Base-by-base conservation (phyloP, 345 rosid species). In the Gossypium thurberi region DNA sequence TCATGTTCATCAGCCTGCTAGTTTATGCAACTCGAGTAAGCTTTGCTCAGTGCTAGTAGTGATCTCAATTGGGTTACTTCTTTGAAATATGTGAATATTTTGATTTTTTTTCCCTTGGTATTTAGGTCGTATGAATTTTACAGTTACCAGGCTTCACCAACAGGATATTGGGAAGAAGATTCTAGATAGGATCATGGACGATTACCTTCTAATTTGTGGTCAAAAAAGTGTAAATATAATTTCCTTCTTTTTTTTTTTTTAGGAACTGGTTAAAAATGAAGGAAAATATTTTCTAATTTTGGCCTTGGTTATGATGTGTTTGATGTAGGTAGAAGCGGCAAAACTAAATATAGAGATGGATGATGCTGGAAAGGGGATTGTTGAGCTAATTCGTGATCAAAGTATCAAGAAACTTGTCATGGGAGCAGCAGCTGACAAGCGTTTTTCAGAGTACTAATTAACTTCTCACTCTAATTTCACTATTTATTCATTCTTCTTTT, bases 391-490 rank as follows among this genome's bases (percentile, higher is more conserved):
- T 0, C 75, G 70, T 50, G 79, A 18, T 61, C 78, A 77, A 65
- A 56, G 71, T 14, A 77, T 84, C 15, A 81, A 78, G 43, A 77
- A 80, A 65, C 85, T 82, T 74, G 74, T 71, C 51, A 71, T 89
- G 90, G 97, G 94, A 80, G 97, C 92, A 55, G 94, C 92, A 75
- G 88, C 97, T 50, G 82, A 87, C 73, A 76, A 79, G 59, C 84
- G 74, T 78, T 84, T 80, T 75, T 69, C 85, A 37, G 80, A 77
- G 93, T 91, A 85, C 2, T n/a, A 55, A 59, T 23, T 33, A 52
- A 2, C 33, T 48, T 70, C 69, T 17, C 18, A 25, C 21, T 5
- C 70, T 47, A 40, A 20, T 63, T 55, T 53, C 46, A 64, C 15
- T 11, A 20, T 4, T 48, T 25, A 51, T 14, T 50, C 26, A 6